phyloP scores from a whole-genome alignment of 495 filamentous ascomycete genomes.

The Daldinia grandis region DNA sequence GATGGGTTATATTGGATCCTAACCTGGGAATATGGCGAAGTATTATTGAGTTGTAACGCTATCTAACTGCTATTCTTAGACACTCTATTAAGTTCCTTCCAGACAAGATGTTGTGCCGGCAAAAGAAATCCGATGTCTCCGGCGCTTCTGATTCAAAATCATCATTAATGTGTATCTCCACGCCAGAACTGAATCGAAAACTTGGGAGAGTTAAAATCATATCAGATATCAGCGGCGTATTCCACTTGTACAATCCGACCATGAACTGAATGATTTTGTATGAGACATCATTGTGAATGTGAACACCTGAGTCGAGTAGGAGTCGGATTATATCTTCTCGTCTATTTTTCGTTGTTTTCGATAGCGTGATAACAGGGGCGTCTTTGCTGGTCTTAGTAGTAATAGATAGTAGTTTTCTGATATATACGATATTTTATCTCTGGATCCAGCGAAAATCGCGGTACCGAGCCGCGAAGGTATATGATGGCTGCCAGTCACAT shows the following conservation, averaged over 20 bases:
- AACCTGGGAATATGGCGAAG: not conserved
- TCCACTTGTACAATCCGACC: not conserved
- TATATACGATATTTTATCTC: too few species aligned
- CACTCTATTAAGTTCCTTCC: not conserved
- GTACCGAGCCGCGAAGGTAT: too few species aligned
- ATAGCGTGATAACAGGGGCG: too few species aligned
- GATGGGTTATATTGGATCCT: too few species aligned
- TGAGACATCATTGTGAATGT: too few species aligned
- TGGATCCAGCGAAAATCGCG: too few species aligned
- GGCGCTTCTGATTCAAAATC: not conserved
- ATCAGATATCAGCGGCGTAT: not conserved
- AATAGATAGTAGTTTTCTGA: slow-evolving; percentile 3
- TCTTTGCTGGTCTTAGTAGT: not conserved
- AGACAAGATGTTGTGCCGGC: not conserved
- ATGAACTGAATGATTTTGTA: too few species aligned
- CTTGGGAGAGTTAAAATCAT: not conserved
- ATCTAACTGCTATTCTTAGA: too few species aligned
- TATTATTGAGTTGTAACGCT: too few species aligned
- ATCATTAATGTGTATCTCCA: too few species aligned
- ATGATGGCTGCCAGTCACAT: too few species aligned
- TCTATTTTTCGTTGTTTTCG: not conserved
- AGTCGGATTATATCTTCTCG: slow-evolving; percentile 2
- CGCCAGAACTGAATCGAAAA: not conserved
- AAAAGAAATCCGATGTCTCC: not conserved
- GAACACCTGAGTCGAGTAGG: not conserved